A percentile compares a stretch with the other conserved stretches of the same genome.
Conservation (phyloP, 345 rosid genomes). For the Heritiera fomes region DNA sequence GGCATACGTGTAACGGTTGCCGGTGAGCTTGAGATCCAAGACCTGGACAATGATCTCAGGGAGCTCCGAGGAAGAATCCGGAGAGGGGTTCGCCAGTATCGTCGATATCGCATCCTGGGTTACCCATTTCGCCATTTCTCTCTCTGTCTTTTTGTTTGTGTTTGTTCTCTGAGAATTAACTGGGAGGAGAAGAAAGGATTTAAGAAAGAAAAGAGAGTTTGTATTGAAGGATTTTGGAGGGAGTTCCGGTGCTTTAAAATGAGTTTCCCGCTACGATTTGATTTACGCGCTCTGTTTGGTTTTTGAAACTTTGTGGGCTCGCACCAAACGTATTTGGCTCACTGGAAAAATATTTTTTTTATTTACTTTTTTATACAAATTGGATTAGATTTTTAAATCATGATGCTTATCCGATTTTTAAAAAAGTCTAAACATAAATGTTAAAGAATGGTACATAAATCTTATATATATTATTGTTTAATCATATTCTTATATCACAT, state of each 20-base stretch:
- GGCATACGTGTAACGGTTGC: constrained; percentile 72
- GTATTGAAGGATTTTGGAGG: constrained; percentile 11
- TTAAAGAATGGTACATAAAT: too few species aligned
- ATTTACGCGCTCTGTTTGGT: neutral
- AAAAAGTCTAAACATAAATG: too few species aligned
- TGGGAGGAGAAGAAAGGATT: too few species aligned
- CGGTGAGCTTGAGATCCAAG: constrained; percentile 76
- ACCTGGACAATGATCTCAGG: constrained; percentile 71
- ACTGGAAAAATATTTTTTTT: accelerated
- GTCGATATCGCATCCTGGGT: constrained; percentile 63
- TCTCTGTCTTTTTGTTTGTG: neutral
- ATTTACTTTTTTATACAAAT: neutral
- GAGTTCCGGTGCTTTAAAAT: neutral
- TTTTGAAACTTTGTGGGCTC: too few species aligned
- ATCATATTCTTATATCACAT: too few species aligned
- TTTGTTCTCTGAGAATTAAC: neutral
- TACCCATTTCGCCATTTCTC: constrained; percentile 48
- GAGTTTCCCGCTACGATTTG: constrained; percentile 1
- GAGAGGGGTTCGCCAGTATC: constrained; percentile 60
- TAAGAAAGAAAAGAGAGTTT: neutral
- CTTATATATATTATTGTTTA: too few species aligned
- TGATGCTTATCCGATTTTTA: too few species aligned
- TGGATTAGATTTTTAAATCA: too few species aligned
- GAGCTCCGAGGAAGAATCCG: constrained; percentile 53
- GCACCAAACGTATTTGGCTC: neutral